Percentiles rank a stretch among this genome's conserved stretches.
phyloP scores from a whole-genome alignment of 768 basidiomycete genomes.

The Lepiota venenata region DNA sequence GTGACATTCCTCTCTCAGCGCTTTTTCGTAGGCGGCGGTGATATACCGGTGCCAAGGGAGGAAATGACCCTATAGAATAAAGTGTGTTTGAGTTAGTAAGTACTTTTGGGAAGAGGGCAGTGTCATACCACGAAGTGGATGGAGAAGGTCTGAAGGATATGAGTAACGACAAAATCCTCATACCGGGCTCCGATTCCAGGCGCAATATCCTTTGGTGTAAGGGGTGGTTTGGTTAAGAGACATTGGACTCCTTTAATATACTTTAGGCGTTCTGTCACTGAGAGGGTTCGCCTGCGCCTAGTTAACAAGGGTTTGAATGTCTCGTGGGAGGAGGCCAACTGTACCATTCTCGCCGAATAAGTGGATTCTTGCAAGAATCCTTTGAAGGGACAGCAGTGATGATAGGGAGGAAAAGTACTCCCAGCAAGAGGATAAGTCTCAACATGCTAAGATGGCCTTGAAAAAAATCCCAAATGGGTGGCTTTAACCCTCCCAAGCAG shows the following conservation, averaged over 20 bases:
- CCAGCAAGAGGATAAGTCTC: no score
- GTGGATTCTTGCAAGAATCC: no score
- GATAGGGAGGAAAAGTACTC: no score
- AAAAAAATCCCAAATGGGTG: no score
- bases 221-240: slow-evolving; percentile 16
- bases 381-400: no score
- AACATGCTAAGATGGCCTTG: no score
- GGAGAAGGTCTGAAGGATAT: slow-evolving; percentile 19
- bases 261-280: background rate
- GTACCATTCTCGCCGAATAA: no score
- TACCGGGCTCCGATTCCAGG: slow-evolving; percentile 21
- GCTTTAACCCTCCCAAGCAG: no score
- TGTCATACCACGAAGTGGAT: slow-evolving; percentile 22
- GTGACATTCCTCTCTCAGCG: slow-evolving; percentile 21
- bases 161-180: slow-evolving; percentile 23
- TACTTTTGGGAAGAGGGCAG: background rate
- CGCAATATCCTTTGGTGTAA: slow-evolving; percentile 14
- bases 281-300: background rate
- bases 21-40: slow-evolving; percentile 18
- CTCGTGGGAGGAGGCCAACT: no score
- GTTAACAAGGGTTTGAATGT: no score
- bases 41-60: slow-evolving; percentile 24
- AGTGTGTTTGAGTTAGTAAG: background rate
- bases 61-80: slow-evolving; percentile 19
- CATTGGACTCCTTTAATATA: slow-evolving; percentile 21